Base-by-base conservation (phyloP, 2,329 filamentous ascomycete species). In the Cadophora gregata region DNA sequence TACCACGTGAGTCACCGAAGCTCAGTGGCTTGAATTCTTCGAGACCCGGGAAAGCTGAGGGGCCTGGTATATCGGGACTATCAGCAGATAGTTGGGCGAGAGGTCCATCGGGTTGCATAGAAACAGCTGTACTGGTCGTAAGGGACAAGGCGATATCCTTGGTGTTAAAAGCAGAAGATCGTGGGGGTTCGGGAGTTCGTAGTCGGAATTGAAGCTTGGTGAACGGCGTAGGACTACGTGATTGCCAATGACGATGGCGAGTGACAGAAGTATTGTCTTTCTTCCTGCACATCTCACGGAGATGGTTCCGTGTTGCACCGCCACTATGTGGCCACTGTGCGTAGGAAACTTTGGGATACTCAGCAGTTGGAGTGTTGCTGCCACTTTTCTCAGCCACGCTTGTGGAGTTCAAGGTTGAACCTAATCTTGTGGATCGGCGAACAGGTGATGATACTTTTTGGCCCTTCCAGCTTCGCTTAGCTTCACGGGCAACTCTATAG, bases 391-490 rank as follows among this genome's bases (percentile, higher is more conserved):
- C 72, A n/a, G 72, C 70, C 50, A 65, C 19, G 21, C 61, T 45
- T 9, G 58, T 45, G n/a, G 50, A 31, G 24, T 33, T 33, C 33
- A 38, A n/a, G 6, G 8, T 48, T 6, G 42, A 56, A 70, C 63
- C 69, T 24, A 55, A 29, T 55, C 51, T 55, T 19, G 27, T 33
- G 2, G 27, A 33, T 50, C 59, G 70, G 55, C 62, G 65, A 58
- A 60, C 19, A 12, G 65, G 58, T 27, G 65, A 66, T 66, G 76
- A 59, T 65, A 69, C 63, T 80, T 83, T 87, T 3, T 85, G 82
- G 1, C 87, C 88, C 75, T 87, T 90, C 88, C 88, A 91, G 73
- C 85, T 90, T 74, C 86, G 81, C 78, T 85, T 89, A 24, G 88
- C 85, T 73, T 89, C 86, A 69, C 88, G 82, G n/a, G 88, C 85